These are phyloP conservation scores for Dendrobium officinale DNA, from an alignment of 106 monocot species.

Conservation along the genomic window DNA sequence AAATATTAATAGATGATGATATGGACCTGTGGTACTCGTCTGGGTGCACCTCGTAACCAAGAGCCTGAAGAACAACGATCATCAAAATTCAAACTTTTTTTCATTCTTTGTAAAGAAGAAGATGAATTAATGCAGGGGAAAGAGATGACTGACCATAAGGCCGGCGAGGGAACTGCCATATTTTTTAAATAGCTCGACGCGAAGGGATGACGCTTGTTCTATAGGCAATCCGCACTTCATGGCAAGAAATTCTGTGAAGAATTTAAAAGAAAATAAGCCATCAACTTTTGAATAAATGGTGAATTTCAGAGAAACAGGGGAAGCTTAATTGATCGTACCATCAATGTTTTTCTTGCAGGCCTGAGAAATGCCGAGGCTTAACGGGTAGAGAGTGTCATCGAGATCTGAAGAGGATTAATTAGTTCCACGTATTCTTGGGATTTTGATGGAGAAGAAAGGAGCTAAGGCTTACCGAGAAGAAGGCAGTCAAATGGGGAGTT, in stretches of 20 bases:
- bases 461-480: slow-evolving; percentile 45
- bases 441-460: background rate
- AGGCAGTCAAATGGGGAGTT: slow-evolving; percentile 64
- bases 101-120: background rate
- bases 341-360: slow-evolving; percentile 69
- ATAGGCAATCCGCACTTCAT: slow-evolving; percentile 33
- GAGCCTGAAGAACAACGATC: slow-evolving; percentile 31
- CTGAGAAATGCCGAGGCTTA: slow-evolving; percentile 39
- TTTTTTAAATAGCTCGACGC: slow-evolving; percentile 63
- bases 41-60: slow-evolving; percentile 71
- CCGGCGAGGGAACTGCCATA: slow-evolving; percentile 78
- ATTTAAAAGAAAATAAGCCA: background rate
- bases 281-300: background rate
- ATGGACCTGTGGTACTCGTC: slow-evolving; percentile 85
- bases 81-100: background rate
- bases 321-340: slow-evolving; percentile 18
- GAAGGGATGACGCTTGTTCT: slow-evolving; percentile 44
- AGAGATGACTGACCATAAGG: slow-evolving; percentile 32
- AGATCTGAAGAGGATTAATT: slow-evolving; percentile 37
- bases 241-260: slow-evolving; percentile 38
- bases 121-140: background rate
- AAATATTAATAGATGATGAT: background rate
- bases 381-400: slow-evolving; percentile 82
- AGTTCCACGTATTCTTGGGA: background rate
- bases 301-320: background rate